Evolutionary conservation across 192 early-diverging fungal genomes (phyloP), one percentile per base, ranked within the genome.

Genomic region (Chytriomyces hyalinus): DNA sequence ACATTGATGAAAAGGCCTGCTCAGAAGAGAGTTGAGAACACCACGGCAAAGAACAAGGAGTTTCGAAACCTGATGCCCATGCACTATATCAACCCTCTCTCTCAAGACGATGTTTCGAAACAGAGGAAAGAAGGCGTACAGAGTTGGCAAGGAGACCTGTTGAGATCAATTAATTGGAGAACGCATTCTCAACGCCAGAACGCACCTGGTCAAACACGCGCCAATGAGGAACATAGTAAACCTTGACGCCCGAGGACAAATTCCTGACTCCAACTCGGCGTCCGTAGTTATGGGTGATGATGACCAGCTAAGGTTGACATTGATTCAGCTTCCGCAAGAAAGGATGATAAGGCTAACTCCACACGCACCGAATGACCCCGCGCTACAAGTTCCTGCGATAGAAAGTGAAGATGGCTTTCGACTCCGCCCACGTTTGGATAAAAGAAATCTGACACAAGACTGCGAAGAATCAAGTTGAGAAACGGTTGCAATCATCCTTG

Each of bases 391-490:
- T 92, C 88, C 82, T 94, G 93, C 43, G 96, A 94, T 50, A 97
- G 88, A 79, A 94, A 92, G 79, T 94, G 97, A 28, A 98, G 82
- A 83, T 99, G 97, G 49, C 90, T 90, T 80, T 99, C 97, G 9
- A 99, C 94, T 11, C 97, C 97, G 62, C 97, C 97, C 78, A 96
- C 90, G 73, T 94, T 96, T 36, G 97, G 97, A 81, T 95, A 98
- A 84, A 98, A 97, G 82, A 98, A 97, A 84, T 99, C 97, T 6
- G 93, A 96, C 4, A 97, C 95, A 90, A 98, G 94, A 80, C 95
- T 81, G 61, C 26, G 60, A 20, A 11, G 68, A 15, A 47, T 44
- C 1, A 24, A 28, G 15, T 67, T 65, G 1, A 73, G 71, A n/a
- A 62, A 70, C 15, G 26, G 1, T 22, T 17, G 28, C 57, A 60